phyloP scores from a whole-genome alignment of 108 stramenopile genomes.

The Parietichytrium sp. region DNA sequence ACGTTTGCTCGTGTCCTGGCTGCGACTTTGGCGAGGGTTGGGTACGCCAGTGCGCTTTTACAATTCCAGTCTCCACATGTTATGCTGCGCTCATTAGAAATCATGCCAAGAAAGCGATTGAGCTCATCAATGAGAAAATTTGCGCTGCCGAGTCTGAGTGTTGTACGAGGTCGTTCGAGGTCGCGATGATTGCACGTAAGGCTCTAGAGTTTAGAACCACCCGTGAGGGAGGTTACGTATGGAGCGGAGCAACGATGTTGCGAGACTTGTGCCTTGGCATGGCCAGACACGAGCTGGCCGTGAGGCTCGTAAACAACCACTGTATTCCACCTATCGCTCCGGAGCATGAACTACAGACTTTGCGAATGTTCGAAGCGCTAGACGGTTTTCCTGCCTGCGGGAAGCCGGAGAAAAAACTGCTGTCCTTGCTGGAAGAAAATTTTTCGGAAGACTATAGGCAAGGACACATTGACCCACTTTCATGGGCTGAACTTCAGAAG shows the following conservation, averaged over 20 bases:
- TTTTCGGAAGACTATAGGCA: not conserved
- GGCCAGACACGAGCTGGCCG: not conserved
- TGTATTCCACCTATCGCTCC: not conserved
- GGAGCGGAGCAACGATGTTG: not conserved
- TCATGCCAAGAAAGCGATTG: no score
- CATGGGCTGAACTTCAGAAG: not conserved
- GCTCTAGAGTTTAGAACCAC: not conserved
- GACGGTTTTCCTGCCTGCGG: not conserved
- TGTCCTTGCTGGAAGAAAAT: not conserved
- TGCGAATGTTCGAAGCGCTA: not conserved
- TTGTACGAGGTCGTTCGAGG: not conserved
- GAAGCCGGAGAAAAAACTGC: not conserved
- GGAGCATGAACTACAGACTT: not conserved
- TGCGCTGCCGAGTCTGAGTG: no score
- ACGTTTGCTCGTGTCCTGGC: no score
- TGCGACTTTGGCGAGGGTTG: no score
- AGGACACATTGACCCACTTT: not conserved
- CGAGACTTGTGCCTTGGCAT: not conserved
- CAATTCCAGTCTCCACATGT: no score
- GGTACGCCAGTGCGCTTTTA: no score
- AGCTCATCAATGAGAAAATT: no score
- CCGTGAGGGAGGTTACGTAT: conserved; percentile 5
- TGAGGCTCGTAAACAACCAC: conserved; percentile 4
- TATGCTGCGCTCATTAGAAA: no score
- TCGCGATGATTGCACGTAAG: not conserved